phyloP scores from a whole-genome alignment of 129 eudicot genomes.

The Tagetes patula region DNA sequence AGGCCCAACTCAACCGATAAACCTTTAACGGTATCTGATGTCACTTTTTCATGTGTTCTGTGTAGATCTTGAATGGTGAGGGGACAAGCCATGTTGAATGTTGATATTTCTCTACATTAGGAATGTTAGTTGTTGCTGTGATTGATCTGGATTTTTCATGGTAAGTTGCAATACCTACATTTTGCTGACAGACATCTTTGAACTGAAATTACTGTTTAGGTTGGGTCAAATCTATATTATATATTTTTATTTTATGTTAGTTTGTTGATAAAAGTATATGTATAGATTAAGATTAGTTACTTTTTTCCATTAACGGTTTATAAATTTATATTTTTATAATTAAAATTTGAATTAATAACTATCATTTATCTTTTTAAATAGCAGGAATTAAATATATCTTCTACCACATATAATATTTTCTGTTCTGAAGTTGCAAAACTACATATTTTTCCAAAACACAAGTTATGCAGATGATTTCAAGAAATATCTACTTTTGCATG shows the following conservation, averaged over 20 bases:
- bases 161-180: background rate
- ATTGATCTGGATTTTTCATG: background rate
- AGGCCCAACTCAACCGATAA: background rate
- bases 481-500: too few species aligned
- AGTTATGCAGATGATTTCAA: too few species aligned
- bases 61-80: constrained; percentile 28
- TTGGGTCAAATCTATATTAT: background rate
- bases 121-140: constrained; percentile 6
- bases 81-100: constrained; percentile 8
- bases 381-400: too few species aligned
- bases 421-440: too few species aligned
- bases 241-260: background rate
- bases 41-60: constrained; percentile 10
- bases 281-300: background rate
- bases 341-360: too few species aligned
- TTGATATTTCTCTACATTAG: constrained; percentile 10
- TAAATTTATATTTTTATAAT: too few species aligned
- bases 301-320: background rate
- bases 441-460: too few species aligned
- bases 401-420: too few species aligned
- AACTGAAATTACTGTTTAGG: constrained; percentile 9
- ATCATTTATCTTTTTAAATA: too few species aligned
- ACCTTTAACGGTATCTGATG: constrained; percentile 11
- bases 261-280: too few species aligned
- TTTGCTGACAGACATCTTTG: background rate